phyloP scores from a whole-genome alignment of 768 basidiomycete species.

The Leccinum rimulosum region DNA sequence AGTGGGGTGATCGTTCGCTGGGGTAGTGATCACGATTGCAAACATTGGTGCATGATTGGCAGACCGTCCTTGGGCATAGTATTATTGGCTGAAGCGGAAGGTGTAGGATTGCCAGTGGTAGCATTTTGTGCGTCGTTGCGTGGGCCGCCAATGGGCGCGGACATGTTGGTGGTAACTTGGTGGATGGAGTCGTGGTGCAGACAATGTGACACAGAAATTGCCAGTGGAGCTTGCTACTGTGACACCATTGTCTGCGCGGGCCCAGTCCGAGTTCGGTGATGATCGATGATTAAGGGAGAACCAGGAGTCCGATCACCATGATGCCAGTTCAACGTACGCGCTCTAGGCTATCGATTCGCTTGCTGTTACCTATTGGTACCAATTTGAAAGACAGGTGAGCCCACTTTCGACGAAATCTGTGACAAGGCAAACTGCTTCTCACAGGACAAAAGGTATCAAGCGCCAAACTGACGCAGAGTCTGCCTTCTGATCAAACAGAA shows the following conservation, averaged over 20 bases:
- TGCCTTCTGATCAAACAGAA: slow-evolving; percentile 34
- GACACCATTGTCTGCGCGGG: too few species aligned
- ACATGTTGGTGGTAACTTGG: slow-evolving; percentile 7
- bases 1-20: background rate
- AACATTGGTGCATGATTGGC: slow-evolving; percentile 40
- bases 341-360: slow-evolving; percentile 49
- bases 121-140: slow-evolving; percentile 16
- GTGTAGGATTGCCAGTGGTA: slow-evolving; percentile 8
- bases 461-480: slow-evolving; percentile 39
- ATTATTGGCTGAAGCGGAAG: slow-evolving; percentile 7
- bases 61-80: slow-evolving; percentile 34
- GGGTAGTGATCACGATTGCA: slow-evolving; percentile 6
- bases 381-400: slow-evolving; percentile 34
- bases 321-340: slow-evolving; percentile 51
- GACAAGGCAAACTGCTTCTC: slow-evolving; percentile 6
- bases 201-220: too few species aligned
- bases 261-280: too few species aligned
- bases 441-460: slow-evolving; percentile 7
- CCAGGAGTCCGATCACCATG: slow-evolving; percentile 44
- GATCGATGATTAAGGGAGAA: too few species aligned
- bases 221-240: too few species aligned
- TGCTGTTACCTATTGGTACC: slow-evolving; percentile 39
- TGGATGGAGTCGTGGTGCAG: too few species aligned
- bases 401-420: background rate
- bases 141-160: slow-evolving; percentile 6